Conservation (phyloP, 768 basidiomycete species). For the Rhizopogon salebrosus region DNA sequence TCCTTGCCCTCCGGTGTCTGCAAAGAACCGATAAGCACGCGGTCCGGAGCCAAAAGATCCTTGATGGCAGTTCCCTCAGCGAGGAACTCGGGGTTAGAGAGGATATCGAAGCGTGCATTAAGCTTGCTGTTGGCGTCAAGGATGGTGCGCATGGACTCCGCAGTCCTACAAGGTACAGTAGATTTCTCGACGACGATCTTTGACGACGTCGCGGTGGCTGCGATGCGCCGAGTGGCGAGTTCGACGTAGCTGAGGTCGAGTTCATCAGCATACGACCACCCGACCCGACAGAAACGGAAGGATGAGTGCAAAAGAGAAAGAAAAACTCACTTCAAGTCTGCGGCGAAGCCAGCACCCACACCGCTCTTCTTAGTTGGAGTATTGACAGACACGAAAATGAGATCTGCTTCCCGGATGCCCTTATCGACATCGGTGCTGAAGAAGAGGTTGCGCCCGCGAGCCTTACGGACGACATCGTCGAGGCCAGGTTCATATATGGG, state of each 20-base stretch:
- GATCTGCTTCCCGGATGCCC: slow-evolving; percentile 89
- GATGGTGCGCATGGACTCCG: slow-evolving; percentile 98
- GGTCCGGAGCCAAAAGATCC: slow-evolving; percentile 87
- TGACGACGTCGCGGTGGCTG: slow-evolving; percentile 79
- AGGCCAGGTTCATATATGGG: slow-evolving; percentile 99
- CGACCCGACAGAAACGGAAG: slow-evolving; percentile 5
- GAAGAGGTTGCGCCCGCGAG: slow-evolving; percentile 93
- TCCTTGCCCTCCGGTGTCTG: slow-evolving; percentile 80
- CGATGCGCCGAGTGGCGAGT: slow-evolving; percentile 93
- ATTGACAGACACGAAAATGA: slow-evolving; percentile 98
- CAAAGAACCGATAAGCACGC: slow-evolving; percentile 95
- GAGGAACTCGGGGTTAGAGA: slow-evolving; percentile 99
- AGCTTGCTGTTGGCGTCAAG: slow-evolving; percentile 96
- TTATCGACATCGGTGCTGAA: slow-evolving; percentile 95
- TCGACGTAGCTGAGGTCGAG: slow-evolving; percentile 78
- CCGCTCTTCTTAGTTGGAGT: slow-evolving; percentile 98
- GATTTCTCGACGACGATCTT: slow-evolving; percentile 99
- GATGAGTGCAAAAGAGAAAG: slow-evolving; percentile 5
- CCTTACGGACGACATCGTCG: slow-evolving; percentile 80
- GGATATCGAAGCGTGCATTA: slow-evolving; percentile 90
- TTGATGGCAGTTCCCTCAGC: slow-evolving; percentile 95
- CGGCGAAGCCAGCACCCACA: slow-evolving; percentile 96
- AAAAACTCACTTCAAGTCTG: slow-evolving; percentile 89
- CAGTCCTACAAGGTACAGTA: slow-evolving; percentile 97
- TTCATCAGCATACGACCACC: background rate